These are phyloP conservation scores for Colletotrichum incanum DNA, from an alignment of 2,329 filamentous ascomycete genomes.

Conservation along the genomic window DNA sequence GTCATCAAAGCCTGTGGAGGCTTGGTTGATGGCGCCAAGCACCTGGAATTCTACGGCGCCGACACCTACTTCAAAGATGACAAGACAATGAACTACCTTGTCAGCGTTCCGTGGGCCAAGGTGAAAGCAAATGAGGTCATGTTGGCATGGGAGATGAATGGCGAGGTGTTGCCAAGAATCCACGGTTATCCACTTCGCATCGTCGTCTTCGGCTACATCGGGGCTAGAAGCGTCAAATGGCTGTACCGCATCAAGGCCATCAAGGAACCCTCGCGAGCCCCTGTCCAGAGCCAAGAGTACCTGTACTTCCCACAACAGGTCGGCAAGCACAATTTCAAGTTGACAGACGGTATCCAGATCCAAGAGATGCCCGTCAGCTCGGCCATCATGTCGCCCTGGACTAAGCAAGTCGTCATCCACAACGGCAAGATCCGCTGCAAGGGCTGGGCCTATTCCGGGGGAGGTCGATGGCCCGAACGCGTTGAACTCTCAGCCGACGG, in stretches of 20 bases:
- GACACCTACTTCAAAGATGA: slow-evolving; percentile 82
- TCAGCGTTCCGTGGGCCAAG: slow-evolving; percentile 78
- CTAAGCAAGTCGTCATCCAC: slow-evolving; percentile 74
- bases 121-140: slow-evolving; percentile 78
- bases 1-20: slow-evolving; percentile 81
- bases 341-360: slow-evolving; percentile 75
- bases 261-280: slow-evolving; percentile 67
- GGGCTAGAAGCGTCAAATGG: slow-evolving; percentile 76
- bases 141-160: slow-evolving; percentile 82
- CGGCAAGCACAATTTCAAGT: slow-evolving; percentile 76
- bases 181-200: slow-evolving; percentile 76
- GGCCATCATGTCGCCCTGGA: slow-evolving; percentile 76
- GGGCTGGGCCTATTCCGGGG: slow-evolving; percentile 73
- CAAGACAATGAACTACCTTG: slow-evolving; percentile 76
- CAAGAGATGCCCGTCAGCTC: slow-evolving; percentile 81
- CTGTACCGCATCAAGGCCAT: slow-evolving; percentile 77
- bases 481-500: slow-evolving; percentile 77
- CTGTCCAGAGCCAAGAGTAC: slow-evolving; percentile 77
- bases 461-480: slow-evolving; percentile 72
- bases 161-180: slow-evolving; percentile 73
- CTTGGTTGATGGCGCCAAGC: slow-evolving; percentile 66
- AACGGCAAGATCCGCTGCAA: slow-evolving; percentile 70
- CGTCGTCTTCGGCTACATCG: slow-evolving; percentile 78
- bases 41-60: slow-evolving; percentile 79
- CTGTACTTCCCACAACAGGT: slow-evolving; percentile 79